Percentiles rank a stretch among this genome's conserved stretches.
Conservation (phyloP, 2,329 filamentous ascomycete species). For the Rhinocladiella mackenziei region DNA sequence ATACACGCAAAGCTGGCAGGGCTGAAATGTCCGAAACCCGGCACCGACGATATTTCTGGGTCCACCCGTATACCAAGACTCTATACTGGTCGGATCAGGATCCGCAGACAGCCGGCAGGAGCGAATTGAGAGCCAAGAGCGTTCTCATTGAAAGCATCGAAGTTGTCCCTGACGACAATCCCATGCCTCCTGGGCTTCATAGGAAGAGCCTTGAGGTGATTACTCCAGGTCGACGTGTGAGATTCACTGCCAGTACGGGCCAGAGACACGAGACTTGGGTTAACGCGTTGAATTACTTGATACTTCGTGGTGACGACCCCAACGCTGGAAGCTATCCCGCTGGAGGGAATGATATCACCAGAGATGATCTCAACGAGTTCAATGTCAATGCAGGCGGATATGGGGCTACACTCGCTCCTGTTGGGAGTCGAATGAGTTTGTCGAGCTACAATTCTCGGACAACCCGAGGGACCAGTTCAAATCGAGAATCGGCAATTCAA, state of each 20-base stretch:
- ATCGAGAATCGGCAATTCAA: slow-evolving; percentile 38
- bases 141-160: slow-evolving; percentile 89
- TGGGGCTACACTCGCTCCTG: slow-evolving; percentile 51
- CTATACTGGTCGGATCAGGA: slow-evolving; percentile 95
- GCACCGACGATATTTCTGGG: slow-evolving; percentile 97
- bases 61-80: slow-evolving; percentile 93
- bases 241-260: slow-evolving; percentile 90
- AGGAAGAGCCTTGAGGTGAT: slow-evolving; percentile 88
- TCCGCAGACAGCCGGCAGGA: slow-evolving; percentile 71
- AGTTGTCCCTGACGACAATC: slow-evolving; percentile 90
- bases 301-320: slow-evolving; percentile 64
- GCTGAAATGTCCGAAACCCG: slow-evolving; percentile 83
- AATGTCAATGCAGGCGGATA: slow-evolving; percentile 73
- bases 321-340: slow-evolving; percentile 43
- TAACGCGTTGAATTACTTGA: slow-evolving; percentile 89
- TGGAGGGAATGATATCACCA: slow-evolving; percentile 54
- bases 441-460: slow-evolving; percentile 77
- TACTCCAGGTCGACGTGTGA: slow-evolving; percentile 81
- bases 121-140: slow-evolving; percentile 78
- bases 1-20: slow-evolving; percentile 89
- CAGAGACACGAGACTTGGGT: slow-evolving; percentile 98
- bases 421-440: slow-evolving; percentile 51
- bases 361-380: slow-evolving; percentile 70
- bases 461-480: slow-evolving; percentile 54
- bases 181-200: slow-evolving; percentile 89